Conservation (phyloP, 148 eudicot genomes). For the Pharnaceum exiguum region DNA sequence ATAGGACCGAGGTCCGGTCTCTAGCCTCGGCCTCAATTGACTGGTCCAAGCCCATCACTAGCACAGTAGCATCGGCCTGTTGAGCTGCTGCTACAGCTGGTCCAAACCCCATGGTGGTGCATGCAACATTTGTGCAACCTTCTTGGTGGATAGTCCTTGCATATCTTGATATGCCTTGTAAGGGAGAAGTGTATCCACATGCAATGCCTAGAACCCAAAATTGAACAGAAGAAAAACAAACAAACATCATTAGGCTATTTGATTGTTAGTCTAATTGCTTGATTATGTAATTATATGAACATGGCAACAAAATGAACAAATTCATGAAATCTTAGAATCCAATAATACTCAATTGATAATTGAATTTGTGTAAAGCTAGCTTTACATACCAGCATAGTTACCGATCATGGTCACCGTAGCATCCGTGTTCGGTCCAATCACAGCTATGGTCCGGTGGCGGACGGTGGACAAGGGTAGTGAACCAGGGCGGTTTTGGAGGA, state of each 20-base stretch:
- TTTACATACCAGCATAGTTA: conserved; percentile 50
- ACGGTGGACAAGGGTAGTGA: conserved; percentile 52
- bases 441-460: conserved; percentile 34
- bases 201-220: conserved; percentile 41
- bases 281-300: too few species aligned
- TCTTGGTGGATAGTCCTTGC: conserved; percentile 50
- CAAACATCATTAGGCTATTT: neutral
- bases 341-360: neutral
- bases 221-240: neutral
- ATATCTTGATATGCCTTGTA: conserved; percentile 70
- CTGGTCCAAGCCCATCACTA: conserved; percentile 77
- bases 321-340: too few species aligned
- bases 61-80: conserved; percentile 72
- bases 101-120: conserved; percentile 45
- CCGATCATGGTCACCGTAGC: conserved; percentile 60
- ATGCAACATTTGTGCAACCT: conserved; percentile 57
- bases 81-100: conserved; percentile 57
- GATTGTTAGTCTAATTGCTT: too few species aligned
- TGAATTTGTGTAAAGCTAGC: neutral
- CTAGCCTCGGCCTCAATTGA: conserved; percentile 61
- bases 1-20: conserved; percentile 45
- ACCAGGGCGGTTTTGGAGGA: conserved; percentile 48
- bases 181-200: conserved; percentile 64
- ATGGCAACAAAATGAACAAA: neutral
- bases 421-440: conserved; percentile 60